These are phyloP conservation scores for Ammopiptanthus mongolicus DNA, from an alignment of 306 rosid genomes.

Conservation along the genomic window DNA sequence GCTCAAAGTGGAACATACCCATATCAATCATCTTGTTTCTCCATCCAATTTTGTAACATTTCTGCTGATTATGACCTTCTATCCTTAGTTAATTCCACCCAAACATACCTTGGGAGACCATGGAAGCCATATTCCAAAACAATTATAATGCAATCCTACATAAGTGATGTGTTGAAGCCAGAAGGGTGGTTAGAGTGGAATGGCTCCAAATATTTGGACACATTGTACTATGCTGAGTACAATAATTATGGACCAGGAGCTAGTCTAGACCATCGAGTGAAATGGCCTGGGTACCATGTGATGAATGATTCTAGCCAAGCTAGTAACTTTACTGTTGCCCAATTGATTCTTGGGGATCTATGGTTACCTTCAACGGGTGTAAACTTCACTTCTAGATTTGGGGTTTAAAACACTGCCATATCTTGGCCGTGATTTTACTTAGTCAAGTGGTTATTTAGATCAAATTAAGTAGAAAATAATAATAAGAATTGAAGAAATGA, in stretches of 20 bases:
- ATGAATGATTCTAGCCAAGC: conserved; percentile 40
- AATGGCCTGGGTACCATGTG: conserved; percentile 57
- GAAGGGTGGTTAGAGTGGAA: conserved; percentile 81
- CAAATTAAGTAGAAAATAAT: neutral
- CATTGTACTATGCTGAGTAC: conserved; percentile 57
- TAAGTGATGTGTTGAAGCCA: conserved; percentile 47
- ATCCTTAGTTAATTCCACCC: conserved; percentile 16
- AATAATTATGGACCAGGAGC: conserved; percentile 58
- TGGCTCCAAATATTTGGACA: conserved; percentile 32
- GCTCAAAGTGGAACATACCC: conserved; percentile 53
- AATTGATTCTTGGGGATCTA: conserved; percentile 53
- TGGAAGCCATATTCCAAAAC: conserved; percentile 61
- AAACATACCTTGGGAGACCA: conserved; percentile 64
- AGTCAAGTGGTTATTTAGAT: neutral
- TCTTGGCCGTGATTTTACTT: neutral
- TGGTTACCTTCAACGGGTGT: conserved; percentile 80
- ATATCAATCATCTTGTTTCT: conserved; percentile 47
- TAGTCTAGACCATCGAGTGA: conserved; percentile 22
- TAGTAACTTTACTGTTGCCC: conserved; percentile 51
- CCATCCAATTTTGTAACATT: conserved; percentile 69
- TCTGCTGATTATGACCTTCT: conserved; percentile 44
- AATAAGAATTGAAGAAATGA: neutral
- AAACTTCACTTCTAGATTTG: conserved; percentile 40
- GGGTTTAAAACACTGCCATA: neutral
- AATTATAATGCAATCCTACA: conserved; percentile 44